Evolutionary conservation across 345 rosid genomes (phyloP).

Genomic region (Populus alba): DNA sequence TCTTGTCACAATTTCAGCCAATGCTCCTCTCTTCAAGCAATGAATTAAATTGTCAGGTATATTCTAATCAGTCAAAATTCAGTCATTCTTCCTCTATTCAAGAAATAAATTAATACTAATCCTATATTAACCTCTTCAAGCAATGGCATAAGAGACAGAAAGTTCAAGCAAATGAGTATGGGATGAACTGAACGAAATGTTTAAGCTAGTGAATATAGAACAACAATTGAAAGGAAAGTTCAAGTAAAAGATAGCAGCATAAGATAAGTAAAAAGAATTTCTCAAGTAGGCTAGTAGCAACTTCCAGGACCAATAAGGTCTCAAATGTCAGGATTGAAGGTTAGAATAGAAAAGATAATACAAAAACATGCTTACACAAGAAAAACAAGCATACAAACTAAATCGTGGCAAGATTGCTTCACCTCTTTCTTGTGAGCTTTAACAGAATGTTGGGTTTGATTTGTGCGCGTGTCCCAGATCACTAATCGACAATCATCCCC

Average conservation of each 20-base stretch:
- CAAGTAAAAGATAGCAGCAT: too few species aligned
- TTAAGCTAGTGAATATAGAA: too few species aligned
- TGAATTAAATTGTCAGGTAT: not conserved
- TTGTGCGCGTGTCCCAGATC: slow-evolving; percentile 86
- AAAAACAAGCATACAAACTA: not conserved
- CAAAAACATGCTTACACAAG: not conserved
- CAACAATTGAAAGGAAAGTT: too few species aligned
- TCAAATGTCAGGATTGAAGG: not conserved
- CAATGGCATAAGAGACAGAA: too few species aligned
- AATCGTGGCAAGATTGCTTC: not conserved
- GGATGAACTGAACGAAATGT: too few species aligned
- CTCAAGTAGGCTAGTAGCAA: too few species aligned
- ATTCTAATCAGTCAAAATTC: not conserved
- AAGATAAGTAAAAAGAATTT: too few species aligned
- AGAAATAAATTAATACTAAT: not conserved
- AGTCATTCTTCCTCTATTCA: not conserved
- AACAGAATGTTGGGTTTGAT: slow-evolving; percentile 54
- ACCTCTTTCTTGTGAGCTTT: slow-evolving; percentile 93
- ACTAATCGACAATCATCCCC: slow-evolving; percentile 82
- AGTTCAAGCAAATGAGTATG: too few species aligned
- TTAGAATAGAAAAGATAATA: not conserved
- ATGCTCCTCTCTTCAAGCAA: not conserved
- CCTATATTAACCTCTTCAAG: not conserved
- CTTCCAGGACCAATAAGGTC: not conserved
- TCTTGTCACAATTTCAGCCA: too few species aligned